Evolutionary conservation across 129 eudicot species (phyloP), one percentile per base, ranked within the genome.

Genomic region (Solidago caesia): DNA sequence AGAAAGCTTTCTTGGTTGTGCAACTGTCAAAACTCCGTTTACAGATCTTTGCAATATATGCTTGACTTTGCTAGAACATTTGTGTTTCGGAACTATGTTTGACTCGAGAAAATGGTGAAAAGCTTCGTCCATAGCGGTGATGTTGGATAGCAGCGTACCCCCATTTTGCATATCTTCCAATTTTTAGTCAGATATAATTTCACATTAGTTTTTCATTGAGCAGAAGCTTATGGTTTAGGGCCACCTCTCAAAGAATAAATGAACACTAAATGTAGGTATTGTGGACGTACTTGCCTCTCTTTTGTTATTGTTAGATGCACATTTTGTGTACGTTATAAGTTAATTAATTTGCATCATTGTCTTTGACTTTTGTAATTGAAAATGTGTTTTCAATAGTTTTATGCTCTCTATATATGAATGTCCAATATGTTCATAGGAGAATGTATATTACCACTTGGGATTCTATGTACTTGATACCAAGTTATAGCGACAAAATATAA

Each of bases 81-180:
- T 65, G 44, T 53, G 73, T 42, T 15, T 65, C 56, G 33, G 65
- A 51, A 41, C 42, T 52, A 6, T 47, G 62, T 56, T 49, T 15
- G 4, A 49, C 71, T 52, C 26, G n/a, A 13, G 73, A 29, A 52
- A 51, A 14, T 42, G 51, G 72, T 51, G 71, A 33, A 64, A 39
- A 2, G 89, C 87, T 71, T 88, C 86, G 84, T 84, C 88, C 88
- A 84, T 85, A 71, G 92, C 84, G 0, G 96, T 83, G 67, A 87
- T 87, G 10, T 88, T 86, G 89, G 66, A 84, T 86, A 73, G 89
- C 91, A 16, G 91, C 77, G 67, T 81, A 81, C 85, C 85, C 80
- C 88, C 87, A 76, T 69, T 86, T 84, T 56, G 84, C 91, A 27
- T 75, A 77, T 58, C 83, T 80, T 15, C 58, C 15, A 10, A 11